phyloP scores from a whole-genome alignment of 1,139 yeast species.

The Yamadazyma pseudoaaseri region DNA sequence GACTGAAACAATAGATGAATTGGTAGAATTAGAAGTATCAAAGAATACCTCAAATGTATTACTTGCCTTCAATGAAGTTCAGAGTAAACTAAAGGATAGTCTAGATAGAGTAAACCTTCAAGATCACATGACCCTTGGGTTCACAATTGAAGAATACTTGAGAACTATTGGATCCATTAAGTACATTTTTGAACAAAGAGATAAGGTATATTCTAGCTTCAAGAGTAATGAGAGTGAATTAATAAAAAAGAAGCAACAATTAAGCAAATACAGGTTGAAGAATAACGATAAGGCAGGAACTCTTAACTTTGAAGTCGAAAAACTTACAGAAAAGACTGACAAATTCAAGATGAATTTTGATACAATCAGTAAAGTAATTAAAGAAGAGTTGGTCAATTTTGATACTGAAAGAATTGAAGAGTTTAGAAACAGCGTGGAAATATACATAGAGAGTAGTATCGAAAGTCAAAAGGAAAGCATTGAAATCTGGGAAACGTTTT shows the following conservation, averaged over 20 bases:
- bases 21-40: conserved; percentile 77
- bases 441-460: conserved; percentile 84
- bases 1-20: conserved; percentile 62
- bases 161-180: conserved; percentile 76
- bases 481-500: conserved; percentile 92
- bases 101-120: conserved; percentile 80
- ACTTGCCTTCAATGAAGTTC: conserved; percentile 64
- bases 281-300: conserved; percentile 60
- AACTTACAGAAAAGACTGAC: conserved; percentile 57
- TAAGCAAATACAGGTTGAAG: conserved; percentile 59
- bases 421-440: conserved; percentile 86
- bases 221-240: conserved; percentile 46
- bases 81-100: conserved; percentile 67
- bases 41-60: conserved; percentile 59
- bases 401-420: conserved; percentile 80
- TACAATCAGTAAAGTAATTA: conserved; percentile 61
- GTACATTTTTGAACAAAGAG: conserved; percentile 72
- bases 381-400: conserved; percentile 64
- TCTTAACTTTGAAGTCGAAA: conserved; percentile 57
- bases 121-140: conserved; percentile 83
- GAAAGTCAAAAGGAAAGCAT: conserved; percentile 94
- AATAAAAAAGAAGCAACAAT: conserved; percentile 43
- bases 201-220: conserved; percentile 62
- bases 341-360: conserved; percentile 59
- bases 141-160: conserved; percentile 84